Base-by-base conservation (phyloP, 2,329 filamentous ascomycete species). In the Sporothrix variecibatus region DNA sequence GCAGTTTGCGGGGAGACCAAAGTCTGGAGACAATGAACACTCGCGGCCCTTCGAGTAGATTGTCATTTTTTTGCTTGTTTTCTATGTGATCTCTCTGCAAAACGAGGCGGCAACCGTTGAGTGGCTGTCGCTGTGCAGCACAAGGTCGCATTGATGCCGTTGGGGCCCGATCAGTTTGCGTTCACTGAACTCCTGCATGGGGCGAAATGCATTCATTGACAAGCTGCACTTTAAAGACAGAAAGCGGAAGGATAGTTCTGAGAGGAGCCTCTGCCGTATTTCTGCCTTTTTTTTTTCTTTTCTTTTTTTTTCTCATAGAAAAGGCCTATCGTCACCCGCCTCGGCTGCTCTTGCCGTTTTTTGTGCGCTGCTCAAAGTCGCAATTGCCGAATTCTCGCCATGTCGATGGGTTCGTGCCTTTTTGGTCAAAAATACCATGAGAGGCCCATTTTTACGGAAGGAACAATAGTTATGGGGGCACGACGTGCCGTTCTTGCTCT, bases 61-160 rank as follows among this genome's bases (percentile, higher is more conserved):
- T 40, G 28, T 38, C 58, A 20, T 12, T 23, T 65, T 15, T 20
- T 15, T 43, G 11, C 11, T 20, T n/a, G n/a, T 26, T 11, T 26
- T 23, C 23, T n/a, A 34, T 43, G 60, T 68, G 43, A 34, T n/a
- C 5, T 1, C n/a, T 9, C 7, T 34, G 28, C 46, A 53, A 34
- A 68, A 60, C 15, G 49, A 68, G 71, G 67, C 67, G 28, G 46
- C 12, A 31, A 26, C 23, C 20, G 28, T 53, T 38, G 67, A 69
- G 46, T 69, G 67, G 67, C 46, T 56, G 46, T 53, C 67, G 67
- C 31, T 5, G 31, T 53, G 31, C 67, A 68, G 46, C 43, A 1
- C 26, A 28, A 51, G 28, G 40, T 72, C 15, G 46, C 31, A 56
- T 56, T 6, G 43, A 4, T 15, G 20, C 49, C 72, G 51, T 60